Evolutionary conservation across 805 yeast species (phyloP).

Genomic region (Maudiozyma pseudohumilis): DNA sequence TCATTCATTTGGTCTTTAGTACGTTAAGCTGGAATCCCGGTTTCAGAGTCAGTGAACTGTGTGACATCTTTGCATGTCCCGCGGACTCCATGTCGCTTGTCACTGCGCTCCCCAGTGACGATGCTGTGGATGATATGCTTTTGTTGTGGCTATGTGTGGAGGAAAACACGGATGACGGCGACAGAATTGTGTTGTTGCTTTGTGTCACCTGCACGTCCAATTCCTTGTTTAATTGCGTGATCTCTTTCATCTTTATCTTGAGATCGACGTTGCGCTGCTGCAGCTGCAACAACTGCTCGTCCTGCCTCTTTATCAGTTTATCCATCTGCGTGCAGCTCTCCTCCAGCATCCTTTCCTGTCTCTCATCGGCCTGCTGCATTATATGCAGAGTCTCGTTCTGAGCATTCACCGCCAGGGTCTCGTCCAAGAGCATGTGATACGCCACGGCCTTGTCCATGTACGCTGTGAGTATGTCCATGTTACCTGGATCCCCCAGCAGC

Average conservation of each 20-base stretch:
- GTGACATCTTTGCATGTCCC: background rate
- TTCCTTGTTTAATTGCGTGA: background rate
- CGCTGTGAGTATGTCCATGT: background rate
- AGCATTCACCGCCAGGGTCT: background rate
- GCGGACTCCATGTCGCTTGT: background rate
- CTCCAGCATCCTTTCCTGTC: background rate
- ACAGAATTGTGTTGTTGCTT: background rate
- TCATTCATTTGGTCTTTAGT: constrained; percentile 1
- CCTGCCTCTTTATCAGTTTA: background rate
- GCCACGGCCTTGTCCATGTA: background rate
- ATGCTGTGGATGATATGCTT: background rate
- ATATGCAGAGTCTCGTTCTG: background rate
- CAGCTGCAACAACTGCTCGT: background rate
- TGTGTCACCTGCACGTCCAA: background rate
- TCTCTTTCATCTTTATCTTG: background rate
- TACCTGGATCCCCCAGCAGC: background rate
- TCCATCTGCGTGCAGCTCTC: background rate
- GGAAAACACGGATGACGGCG: background rate
- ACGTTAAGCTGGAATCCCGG: constrained; percentile 3
- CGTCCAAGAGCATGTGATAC: background rate
- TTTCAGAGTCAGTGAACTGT: background rate
- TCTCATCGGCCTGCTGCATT: too few relatives aligned
- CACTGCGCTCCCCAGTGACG: background rate
- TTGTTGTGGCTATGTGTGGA: background rate
- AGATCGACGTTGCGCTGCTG: background rate